Conservation (phyloP, 1,284 basidiomycete species). For the Sporisorium scitamineum region DNA sequence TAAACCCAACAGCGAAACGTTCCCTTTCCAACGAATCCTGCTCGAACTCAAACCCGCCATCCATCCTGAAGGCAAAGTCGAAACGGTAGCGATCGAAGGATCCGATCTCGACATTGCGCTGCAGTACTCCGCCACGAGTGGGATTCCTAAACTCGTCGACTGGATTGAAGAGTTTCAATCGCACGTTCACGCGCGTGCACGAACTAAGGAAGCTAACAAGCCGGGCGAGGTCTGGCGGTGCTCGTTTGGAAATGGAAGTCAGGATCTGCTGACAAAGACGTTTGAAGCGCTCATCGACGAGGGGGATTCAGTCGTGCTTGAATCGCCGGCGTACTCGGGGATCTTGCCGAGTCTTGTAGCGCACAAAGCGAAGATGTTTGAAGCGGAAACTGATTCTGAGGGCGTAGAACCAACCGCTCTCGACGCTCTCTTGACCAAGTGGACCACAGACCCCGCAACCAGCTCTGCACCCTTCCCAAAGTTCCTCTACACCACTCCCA, state of each 20-base stretch:
- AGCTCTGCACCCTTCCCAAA: slow-evolving; percentile 78
- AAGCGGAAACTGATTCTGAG: slow-evolving; percentile 83
- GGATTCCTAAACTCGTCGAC: slow-evolving; percentile 76
- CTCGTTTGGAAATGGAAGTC: slow-evolving; percentile 83
- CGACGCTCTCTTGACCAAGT: slow-evolving; percentile 78
- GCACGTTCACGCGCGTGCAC: slow-evolving; percentile 74
- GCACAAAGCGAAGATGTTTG: slow-evolving; percentile 40
- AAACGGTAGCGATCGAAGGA: slow-evolving; percentile 65
- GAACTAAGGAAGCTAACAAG: slow-evolving; percentile 61
- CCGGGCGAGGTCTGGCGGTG: slow-evolving; percentile 68
- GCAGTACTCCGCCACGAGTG: slow-evolving; percentile 77
- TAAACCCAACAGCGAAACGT: slow-evolving; percentile 84
- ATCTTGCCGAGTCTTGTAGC: slow-evolving; percentile 59
- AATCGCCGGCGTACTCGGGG: slow-evolving; percentile 83
- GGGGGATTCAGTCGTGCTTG: slow-evolving; percentile 85
- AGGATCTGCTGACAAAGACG: slow-evolving; percentile 85
- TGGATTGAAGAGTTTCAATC: slow-evolving; percentile 74
- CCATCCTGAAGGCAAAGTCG: slow-evolving; percentile 18
- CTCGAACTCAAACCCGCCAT: slow-evolving; percentile 71
- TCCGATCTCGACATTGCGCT: slow-evolving; percentile 67
- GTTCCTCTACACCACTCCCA: slow-evolving; percentile 81
- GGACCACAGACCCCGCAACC: slow-evolving; percentile 74
- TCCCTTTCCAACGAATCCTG: slow-evolving; percentile 84
- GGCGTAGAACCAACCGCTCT: slow-evolving; percentile 79
- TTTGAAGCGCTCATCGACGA: slow-evolving; percentile 77